Conservation (phyloP, 1,284 basidiomycete genomes). For the Naganishia albida region DNA sequence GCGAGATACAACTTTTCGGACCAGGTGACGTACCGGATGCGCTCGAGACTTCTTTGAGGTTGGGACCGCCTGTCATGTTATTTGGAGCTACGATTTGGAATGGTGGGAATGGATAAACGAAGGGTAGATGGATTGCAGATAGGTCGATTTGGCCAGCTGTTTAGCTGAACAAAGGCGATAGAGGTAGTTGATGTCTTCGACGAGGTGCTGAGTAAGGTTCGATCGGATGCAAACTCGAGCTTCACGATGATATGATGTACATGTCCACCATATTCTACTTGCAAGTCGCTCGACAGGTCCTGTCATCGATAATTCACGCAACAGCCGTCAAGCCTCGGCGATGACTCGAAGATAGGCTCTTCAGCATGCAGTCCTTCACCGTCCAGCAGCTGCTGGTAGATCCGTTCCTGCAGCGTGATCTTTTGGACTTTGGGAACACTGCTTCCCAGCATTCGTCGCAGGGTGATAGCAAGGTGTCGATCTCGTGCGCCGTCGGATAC, state of each 20-base stretch:
- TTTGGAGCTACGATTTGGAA: not conserved
- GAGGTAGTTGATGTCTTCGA: too few relatives aligned
- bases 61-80: slow-evolving; percentile 25
- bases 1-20: not conserved
- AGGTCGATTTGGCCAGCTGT: too few relatives aligned
- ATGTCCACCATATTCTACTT: too few relatives aligned
- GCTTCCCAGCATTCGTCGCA: slow-evolving; percentile 36
- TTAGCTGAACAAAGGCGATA: too few relatives aligned
- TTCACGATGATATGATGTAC: too few relatives aligned
- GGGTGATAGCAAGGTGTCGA: slow-evolving; percentile 17
- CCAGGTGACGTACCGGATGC: slow-evolving; percentile 29
- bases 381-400: slow-evolving; percentile 47
- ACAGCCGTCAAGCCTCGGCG: too few relatives aligned
- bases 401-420: slow-evolving; percentile 45
- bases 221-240: too few relatives aligned
- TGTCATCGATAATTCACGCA: too few relatives aligned
- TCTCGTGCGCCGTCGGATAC: slow-evolving; percentile 52
- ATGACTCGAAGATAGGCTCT: not conserved
- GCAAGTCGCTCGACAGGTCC: too few relatives aligned
- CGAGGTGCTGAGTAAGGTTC: too few relatives aligned
- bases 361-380: slow-evolving; percentile 40
- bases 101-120: not conserved
- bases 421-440: slow-evolving; percentile 44
- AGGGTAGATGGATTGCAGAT: not conserved
- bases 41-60: slow-evolving; percentile 31